Evolutionary conservation across 2,329 filamentous ascomycete species (phyloP).

Genomic region (Xylariaceae sp.): DNA sequence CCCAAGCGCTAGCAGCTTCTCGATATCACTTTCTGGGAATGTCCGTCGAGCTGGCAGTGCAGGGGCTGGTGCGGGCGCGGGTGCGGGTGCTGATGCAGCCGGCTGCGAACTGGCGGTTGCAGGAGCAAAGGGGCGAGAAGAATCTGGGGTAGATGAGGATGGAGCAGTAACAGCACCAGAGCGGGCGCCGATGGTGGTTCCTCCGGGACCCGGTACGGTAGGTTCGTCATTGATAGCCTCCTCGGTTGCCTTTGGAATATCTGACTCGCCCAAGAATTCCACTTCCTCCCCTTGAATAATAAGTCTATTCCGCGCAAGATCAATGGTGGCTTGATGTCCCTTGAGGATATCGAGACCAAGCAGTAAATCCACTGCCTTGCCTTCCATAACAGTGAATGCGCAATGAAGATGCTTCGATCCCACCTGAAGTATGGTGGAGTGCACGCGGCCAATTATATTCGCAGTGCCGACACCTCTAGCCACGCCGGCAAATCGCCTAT

Average conservation of each 20-base stretch:
- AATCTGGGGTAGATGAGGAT: constrained; percentile 26
- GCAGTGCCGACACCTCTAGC: constrained; percentile 93
- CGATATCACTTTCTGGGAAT: constrained; percentile 61
- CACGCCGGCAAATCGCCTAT: constrained; percentile 85
- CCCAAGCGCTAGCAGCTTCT: constrained; percentile 71
- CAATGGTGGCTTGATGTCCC: constrained; percentile 87
- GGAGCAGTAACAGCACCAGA: constrained; percentile 69
- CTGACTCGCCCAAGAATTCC: constrained; percentile 82
- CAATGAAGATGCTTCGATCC: constrained; percentile 82
- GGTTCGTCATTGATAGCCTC: constrained; percentile 72
- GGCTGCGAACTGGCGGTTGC: constrained; percentile 29
- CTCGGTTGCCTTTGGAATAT: constrained; percentile 82
- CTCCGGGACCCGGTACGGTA: constrained; percentile 75
- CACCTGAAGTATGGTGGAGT: constrained; percentile 92
- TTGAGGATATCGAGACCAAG: constrained; percentile 96
- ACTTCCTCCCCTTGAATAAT: constrained; percentile 86
- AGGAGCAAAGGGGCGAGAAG: constrained; percentile 25
- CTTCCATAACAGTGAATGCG: constrained; percentile 99
- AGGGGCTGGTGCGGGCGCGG: constrained; percentile 4
- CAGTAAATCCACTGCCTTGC: constrained; percentile 89
- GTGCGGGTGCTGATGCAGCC: constrained; percentile 21
- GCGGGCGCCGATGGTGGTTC: constrained; percentile 79
- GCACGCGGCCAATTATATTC: constrained; percentile 88
- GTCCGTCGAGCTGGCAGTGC: constrained; percentile 27
- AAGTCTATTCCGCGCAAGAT: constrained; percentile 76